Evolutionary conservation across 2,329 filamentous ascomycete genomes (phyloP).

Genomic region (Macroventuria anomochaeta): DNA sequence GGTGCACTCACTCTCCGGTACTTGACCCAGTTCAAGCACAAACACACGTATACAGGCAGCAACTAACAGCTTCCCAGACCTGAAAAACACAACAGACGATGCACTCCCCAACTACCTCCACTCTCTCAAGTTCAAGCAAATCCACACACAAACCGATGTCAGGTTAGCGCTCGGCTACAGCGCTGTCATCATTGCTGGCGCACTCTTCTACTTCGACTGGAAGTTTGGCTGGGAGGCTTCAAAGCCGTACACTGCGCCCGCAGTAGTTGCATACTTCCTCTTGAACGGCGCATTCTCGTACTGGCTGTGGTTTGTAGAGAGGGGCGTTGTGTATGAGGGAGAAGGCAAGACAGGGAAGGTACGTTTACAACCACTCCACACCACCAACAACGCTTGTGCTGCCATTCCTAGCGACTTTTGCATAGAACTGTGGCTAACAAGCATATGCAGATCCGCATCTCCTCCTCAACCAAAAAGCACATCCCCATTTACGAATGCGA

Average conservation of each 20-base stretch:
- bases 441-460: constrained; percentile 69
- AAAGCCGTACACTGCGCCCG: constrained; percentile 78
- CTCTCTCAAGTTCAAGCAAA: constrained; percentile 82
- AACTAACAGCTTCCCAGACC: constrained; percentile 63
- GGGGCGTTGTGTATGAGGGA: constrained; percentile 81
- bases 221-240: constrained; percentile 87
- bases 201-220: constrained; percentile 91
- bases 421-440: not conserved
- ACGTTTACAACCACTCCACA: constrained; percentile 18
- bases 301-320: constrained; percentile 87
- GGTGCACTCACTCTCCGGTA: constrained; percentile 72
- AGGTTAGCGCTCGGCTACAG: constrained; percentile 83
- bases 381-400: not conserved
- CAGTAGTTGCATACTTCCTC: constrained; percentile 78
- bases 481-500: constrained; percentile 80
- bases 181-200: constrained; percentile 79
- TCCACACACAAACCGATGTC: constrained; percentile 80
- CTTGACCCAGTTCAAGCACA: not conserved
- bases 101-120: constrained; percentile 93
- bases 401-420: too few relatives aligned
- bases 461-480: constrained; percentile 77
- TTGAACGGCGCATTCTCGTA: constrained; percentile 79
- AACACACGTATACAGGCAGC: not conserved
- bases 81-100: constrained; percentile 97
- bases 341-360: constrained; percentile 71